Evolutionary conservation across 2,329 filamentous ascomycete species (phyloP), one percentile per base, ranked within the genome.

Genomic region (Trichoderma oligosporum): DNA sequence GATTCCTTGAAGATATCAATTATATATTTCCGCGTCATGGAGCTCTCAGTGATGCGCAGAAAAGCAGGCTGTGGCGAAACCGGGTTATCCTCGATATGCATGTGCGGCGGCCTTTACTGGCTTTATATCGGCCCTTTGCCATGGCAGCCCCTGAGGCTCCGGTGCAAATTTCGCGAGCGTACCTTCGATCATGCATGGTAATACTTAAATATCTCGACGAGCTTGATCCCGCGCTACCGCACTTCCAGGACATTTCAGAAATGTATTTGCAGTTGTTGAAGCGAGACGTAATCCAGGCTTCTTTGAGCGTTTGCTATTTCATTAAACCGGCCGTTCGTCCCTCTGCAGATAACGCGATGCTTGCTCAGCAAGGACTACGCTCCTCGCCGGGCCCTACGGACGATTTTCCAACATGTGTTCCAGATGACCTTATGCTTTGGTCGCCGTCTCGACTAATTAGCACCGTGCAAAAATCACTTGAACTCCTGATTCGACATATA

Each of bases 151-250:
- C 73, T 5, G 77, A 79, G 53, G 76, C 75, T 2, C 80, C 79
- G 9, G 70, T 73, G 5, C 78, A 81, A 57, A 81, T 83, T 31
- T 73, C 78, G 46, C 74, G 78, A 24, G 72, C 76, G 4, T 83
- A 82, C 60, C 67, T 83, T 33, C 74, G 78, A 48, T 82, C 79
- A 0, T 82, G 78, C 2, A 81, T 82, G 74, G 74, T 78, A 14
- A 74, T 83, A n/a, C 69, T 82, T 46, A 78, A 76, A 12, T 82
- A 81, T 57, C 69, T 82, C 42, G 79, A 82, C 60, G 79, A 82
- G 60, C 66, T 82, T 5, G 79, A 82, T 58, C 76, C 78, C 0
- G 65, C 70, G 22, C 70, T 74, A 4, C 70, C 76, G 2, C 74
- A 76, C 45, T 82, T 78, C 51, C 68, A 73, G 38, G 75, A 78